Evolutionary conservation across 768 basidiomycete genomes (phyloP).

Genomic region (Hygrophorus pudorinus): DNA sequence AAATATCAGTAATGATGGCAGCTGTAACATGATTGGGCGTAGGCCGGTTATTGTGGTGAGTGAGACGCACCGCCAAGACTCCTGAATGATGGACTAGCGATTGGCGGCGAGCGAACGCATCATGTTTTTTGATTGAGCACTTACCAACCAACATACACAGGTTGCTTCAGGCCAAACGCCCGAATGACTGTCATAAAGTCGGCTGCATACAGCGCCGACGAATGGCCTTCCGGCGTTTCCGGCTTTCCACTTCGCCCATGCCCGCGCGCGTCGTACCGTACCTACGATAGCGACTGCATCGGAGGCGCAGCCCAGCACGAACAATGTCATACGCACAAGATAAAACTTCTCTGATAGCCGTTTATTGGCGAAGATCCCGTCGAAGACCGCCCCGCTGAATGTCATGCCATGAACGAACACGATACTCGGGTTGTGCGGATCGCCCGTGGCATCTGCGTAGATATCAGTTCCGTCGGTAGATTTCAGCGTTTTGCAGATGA

Average conservation of each 20-base stretch:
- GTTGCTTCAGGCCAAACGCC: too few relatives aligned
- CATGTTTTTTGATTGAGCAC: too few relatives aligned
- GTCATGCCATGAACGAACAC: constrained; percentile 5
- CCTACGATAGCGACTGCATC: neutral
- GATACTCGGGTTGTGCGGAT: constrained; percentile 5
- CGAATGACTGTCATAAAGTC: constrained; percentile 1
- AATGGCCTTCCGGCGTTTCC: neutral
- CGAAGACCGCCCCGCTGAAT: constrained; percentile 1
- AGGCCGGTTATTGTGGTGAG: too few relatives aligned
- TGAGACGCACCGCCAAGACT: too few relatives aligned
- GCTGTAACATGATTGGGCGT: constrained; percentile 9
- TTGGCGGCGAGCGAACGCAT: too few relatives aligned
- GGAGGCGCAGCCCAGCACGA: neutral
- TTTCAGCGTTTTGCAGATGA: too few relatives aligned
- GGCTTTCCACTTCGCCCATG: constrained; percentile 6
- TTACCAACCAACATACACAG: too few relatives aligned
- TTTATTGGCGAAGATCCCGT: constrained; percentile 2
- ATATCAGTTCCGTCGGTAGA: too few relatives aligned
- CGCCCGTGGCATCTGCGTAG: constrained; percentile 3
- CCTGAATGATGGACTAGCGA: too few relatives aligned
- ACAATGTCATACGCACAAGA: too few relatives aligned
- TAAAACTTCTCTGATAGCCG: too few relatives aligned
- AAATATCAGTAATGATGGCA: constrained; percentile 20
- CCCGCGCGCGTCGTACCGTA: constrained; percentile 6
- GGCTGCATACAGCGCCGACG: neutral